Conservation (phyloP, 345 rosid species). For the Gossypium australe region DNA sequence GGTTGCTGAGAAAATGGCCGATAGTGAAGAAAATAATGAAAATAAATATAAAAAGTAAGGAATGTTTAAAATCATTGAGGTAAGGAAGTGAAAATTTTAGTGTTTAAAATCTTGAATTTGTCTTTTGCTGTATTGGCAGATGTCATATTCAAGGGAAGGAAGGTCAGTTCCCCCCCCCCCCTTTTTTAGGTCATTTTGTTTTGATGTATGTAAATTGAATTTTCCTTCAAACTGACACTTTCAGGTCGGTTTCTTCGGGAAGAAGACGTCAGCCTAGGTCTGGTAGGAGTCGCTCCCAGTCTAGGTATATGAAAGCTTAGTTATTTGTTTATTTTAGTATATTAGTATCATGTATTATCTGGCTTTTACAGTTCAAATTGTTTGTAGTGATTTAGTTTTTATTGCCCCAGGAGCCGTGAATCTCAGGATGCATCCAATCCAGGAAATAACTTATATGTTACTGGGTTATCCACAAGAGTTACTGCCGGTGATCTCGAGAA, state of each 20-base stretch:
- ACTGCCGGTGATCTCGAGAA: slow-evolving; percentile 45
- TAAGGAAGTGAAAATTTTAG: neutral
- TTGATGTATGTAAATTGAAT: neutral
- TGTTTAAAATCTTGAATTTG: neutral
- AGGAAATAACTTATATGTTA: slow-evolving; percentile 61
- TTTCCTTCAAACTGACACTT: slow-evolving; percentile 7
- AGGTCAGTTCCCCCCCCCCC: slow-evolving; percentile 25
- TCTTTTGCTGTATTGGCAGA: slow-evolving; percentile 20
- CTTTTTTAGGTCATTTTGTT: neutral
- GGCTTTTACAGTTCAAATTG: neutral
- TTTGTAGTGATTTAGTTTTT: neutral
- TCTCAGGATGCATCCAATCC: slow-evolving; percentile 41
- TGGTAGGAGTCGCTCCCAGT: slow-evolving; percentile 57
- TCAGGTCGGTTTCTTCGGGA: slow-evolving; percentile 40
- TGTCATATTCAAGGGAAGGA: slow-evolving; percentile 50
- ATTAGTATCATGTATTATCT: neutral
- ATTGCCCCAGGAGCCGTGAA: slow-evolving; percentile 41
- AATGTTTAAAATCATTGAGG: neutral
- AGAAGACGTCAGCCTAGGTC: slow-evolving; percentile 39
- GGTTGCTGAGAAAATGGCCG: slow-evolving; percentile 1
- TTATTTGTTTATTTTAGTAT: neutral
- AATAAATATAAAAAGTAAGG: neutral
- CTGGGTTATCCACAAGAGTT: slow-evolving; percentile 58
- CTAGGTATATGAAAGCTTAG: slow-evolving; percentile 28
- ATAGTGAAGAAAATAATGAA: neutral